Percentiles rank a stretch among this genome's conserved stretches.
These are phyloP conservation scores for Chalciporus sp. DNA, from an alignment of 1,284 basidiomycete species.

Conservation along the genomic window DNA sequence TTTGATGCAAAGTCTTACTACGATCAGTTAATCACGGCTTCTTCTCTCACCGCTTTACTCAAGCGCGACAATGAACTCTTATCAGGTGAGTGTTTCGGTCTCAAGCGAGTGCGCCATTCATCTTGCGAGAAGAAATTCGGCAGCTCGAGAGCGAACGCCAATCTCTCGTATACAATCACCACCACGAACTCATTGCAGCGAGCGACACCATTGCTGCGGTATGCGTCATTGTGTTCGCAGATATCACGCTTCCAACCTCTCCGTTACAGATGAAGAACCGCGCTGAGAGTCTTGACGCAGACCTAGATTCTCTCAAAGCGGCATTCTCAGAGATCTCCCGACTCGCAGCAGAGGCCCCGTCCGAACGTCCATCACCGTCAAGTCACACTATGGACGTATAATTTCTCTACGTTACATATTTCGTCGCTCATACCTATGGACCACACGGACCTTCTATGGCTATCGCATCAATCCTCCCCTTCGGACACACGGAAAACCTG, in stretches of 20 bases:
- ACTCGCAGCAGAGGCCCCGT: constrained; percentile 67
- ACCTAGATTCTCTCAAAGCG: constrained; percentile 76
- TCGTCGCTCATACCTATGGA: neutral
- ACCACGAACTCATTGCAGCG: constrained; percentile 91
- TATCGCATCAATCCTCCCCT: too few relatives aligned
- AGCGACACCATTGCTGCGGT: constrained; percentile 89
- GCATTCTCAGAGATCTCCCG: constrained; percentile 87
- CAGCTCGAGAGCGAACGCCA: constrained; percentile 88
- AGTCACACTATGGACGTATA: constrained; percentile 4
- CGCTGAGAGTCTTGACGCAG: constrained; percentile 79
- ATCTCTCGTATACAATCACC: constrained; percentile 91
- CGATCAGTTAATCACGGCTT: constrained; percentile 80
- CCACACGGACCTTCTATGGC: too few relatives aligned
- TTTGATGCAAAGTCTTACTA: constrained; percentile 84
- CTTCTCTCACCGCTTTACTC: constrained; percentile 68
- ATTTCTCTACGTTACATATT: neutral
- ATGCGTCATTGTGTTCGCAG: constrained; percentile 30
- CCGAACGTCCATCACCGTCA: constrained; percentile 36
- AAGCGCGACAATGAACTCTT: constrained; percentile 80
- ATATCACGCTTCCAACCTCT: neutral
- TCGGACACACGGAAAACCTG: neutral
- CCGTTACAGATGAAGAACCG: constrained; percentile 74
- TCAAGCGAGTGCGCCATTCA: constrained; percentile 15
- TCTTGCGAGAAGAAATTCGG: constrained; percentile 65
- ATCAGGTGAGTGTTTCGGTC: constrained; percentile 45